phyloP scores from a whole-genome alignment of 306 rosid species.

The Prunus fruticosa region DNA sequence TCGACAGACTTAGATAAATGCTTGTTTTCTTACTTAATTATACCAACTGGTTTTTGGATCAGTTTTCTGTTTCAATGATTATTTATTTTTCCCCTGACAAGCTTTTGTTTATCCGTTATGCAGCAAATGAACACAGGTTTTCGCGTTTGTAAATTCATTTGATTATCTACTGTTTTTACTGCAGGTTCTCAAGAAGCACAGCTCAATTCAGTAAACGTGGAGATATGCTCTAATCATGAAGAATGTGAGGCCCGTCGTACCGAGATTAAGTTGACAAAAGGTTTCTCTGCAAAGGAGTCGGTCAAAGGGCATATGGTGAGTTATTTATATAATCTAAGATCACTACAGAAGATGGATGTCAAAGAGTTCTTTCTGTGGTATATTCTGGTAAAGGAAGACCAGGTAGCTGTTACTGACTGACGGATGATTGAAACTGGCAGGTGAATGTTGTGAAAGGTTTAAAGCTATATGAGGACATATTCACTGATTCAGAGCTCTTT shows the following conservation, averaged over 20 bases:
- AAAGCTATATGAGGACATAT: constrained; percentile 77
- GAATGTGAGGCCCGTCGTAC: constrained; percentile 82
- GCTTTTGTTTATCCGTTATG: background rate
- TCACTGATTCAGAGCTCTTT: constrained; percentile 66
- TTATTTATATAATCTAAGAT: constrained; percentile 29
- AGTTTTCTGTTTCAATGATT: background rate
- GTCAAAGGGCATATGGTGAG: constrained; percentile 94
- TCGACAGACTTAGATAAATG: background rate
- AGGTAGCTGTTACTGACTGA: constrained; percentile 28
- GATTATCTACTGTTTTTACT: background rate
- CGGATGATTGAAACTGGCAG: constrained; percentile 46
- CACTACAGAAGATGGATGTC: background rate
- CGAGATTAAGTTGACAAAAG: constrained; percentile 84
- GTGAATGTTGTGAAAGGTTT: constrained; percentile 97
- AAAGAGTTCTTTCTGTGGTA: background rate
- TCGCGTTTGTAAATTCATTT: background rate
- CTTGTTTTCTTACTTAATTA: background rate
- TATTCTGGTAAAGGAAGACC: background rate
- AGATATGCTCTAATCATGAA: constrained; percentile 75
- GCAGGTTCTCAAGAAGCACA: constrained; percentile 88
- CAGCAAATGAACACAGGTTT: background rate
- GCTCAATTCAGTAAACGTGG: constrained; percentile 35
- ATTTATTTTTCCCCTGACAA: background rate
- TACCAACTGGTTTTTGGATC: background rate
- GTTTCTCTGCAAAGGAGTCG: constrained; percentile 90